Evolutionary conservation across 2,329 filamentous ascomycete species (phyloP).

Genomic region (Elsinoe batatas): DNA sequence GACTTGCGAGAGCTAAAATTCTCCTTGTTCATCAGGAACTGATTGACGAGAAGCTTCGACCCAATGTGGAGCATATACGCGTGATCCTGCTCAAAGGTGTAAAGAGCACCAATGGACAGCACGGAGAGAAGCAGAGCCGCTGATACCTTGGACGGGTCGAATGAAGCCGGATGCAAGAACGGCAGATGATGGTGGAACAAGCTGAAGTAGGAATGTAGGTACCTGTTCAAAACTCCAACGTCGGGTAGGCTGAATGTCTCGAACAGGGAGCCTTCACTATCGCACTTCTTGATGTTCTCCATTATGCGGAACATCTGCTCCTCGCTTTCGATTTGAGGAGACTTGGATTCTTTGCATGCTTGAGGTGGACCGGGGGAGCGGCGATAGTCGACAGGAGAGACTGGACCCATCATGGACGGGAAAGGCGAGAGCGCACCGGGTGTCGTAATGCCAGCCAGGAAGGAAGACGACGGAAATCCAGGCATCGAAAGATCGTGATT

Average conservation of each 20-base stretch:
- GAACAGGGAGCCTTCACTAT: constrained; percentile 71
- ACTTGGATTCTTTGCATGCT: constrained; percentile 53
- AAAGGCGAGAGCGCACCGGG: constrained; percentile 67
- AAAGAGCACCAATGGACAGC: constrained; percentile 87
- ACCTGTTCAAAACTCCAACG: constrained; percentile 73
- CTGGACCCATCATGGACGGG: constrained; percentile 55
- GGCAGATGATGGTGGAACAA: constrained; percentile 95
- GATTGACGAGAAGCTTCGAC: constrained; percentile 92
- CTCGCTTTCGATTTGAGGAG: constrained; percentile 73
- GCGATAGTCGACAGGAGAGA: constrained; percentile 59
- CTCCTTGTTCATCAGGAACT: constrained; percentile 95
- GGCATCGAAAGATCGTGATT: constrained; percentile 35
- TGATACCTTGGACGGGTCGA: constrained; percentile 68
- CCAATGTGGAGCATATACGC: constrained; percentile 96
- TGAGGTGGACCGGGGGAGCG: constrained; percentile 60
- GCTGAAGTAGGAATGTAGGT: constrained; percentile 91
- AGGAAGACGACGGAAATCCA: constrained; percentile 58
- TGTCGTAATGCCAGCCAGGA: constrained; percentile 58
- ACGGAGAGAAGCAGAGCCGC: constrained; percentile 80
- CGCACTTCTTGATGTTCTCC: constrained; percentile 72
- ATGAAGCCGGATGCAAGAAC: constrained; percentile 87
- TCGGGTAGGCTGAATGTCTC: constrained; percentile 84
- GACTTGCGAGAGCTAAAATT: constrained; percentile 98
- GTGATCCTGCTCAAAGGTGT: constrained; percentile 94
- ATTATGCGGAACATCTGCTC: constrained; percentile 77